phyloP scores from a whole-genome alignment of 2,329 filamentous ascomycete species.

The Ophiosphaerella korrae region DNA sequence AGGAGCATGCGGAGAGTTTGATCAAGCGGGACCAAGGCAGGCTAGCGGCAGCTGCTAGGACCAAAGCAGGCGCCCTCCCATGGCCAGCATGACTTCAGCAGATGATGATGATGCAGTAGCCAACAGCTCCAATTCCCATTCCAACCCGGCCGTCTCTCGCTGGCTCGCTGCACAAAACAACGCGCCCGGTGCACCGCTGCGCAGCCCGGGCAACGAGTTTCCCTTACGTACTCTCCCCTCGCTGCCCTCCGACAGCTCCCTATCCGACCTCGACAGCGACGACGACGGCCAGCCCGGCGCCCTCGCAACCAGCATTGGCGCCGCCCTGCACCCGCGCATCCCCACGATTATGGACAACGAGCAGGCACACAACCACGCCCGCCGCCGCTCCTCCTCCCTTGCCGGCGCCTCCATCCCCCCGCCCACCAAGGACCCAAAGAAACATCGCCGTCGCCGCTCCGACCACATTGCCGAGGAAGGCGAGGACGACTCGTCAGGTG shows the following conservation, averaged over 20 bases:
- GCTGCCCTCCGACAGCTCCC: conserved; percentile 36
- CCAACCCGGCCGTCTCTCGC: conserved; percentile 32
- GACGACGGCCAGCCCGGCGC: conserved; percentile 19
- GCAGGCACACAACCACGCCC: conserved; percentile 23
- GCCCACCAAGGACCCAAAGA: conserved; percentile 26
- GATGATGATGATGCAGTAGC: conserved; percentile 8
- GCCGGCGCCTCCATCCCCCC: conserved; percentile 31
- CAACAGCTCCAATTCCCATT: not conserved
- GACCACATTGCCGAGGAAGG: conserved; percentile 44
- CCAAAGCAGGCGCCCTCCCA: conserved; percentile 18
- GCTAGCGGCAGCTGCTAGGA: not conserved
- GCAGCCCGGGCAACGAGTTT: conserved; percentile 45
- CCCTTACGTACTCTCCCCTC: conserved; percentile 43
- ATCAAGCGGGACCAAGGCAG: not conserved
- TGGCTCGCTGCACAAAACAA: conserved; percentile 36
- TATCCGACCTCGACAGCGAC: conserved; percentile 29
- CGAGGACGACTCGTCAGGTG: conserved; percentile 36
- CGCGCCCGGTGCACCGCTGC: conserved; percentile 28
- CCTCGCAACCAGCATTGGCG: conserved; percentile 28
- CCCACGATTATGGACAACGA: conserved; percentile 40
- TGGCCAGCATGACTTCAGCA: conserved; percentile 23
- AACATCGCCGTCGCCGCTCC: conserved; percentile 34
- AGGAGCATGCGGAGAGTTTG: not conserved
- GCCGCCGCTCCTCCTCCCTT: conserved; percentile 44
- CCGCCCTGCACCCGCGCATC: conserved; percentile 38